phyloP scores from a whole-genome alignment of 495 filamentous ascomycete species.

The Tuber calosporum region DNA sequence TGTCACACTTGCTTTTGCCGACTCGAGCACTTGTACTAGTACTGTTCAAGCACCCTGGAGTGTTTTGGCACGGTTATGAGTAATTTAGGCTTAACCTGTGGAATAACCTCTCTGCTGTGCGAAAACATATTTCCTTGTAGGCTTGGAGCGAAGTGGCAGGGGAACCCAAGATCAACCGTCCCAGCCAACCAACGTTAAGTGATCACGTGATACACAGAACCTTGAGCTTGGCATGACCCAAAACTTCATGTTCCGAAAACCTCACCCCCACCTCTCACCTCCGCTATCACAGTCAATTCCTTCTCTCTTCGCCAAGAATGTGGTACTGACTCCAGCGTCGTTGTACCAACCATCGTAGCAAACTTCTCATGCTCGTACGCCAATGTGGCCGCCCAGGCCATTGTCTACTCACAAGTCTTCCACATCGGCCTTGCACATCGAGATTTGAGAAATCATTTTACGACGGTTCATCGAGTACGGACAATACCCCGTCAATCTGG shows the following conservation, averaged over 20 bases:
- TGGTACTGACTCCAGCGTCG: not conserved
- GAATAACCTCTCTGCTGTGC: too few relatives aligned
- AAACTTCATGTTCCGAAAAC: not conserved
- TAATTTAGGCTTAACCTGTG: too few relatives aligned
- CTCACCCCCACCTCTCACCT: not conserved
- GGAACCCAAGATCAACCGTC: too few relatives aligned
- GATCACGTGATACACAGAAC: not conserved
- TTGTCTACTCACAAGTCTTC: constrained; percentile 10
- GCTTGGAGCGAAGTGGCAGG: too few relatives aligned
- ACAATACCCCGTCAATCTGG: constrained; percentile 11
- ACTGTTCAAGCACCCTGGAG: too few relatives aligned
- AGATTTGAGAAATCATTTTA: not conserved
- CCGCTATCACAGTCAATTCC: not conserved
- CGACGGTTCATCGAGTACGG: not conserved
- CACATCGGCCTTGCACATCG: not conserved
- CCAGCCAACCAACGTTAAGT: not conserved
- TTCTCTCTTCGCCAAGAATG: not conserved
- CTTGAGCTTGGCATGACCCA: not conserved
- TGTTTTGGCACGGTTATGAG: too few relatives aligned
- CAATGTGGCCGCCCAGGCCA: constrained; percentile 34
- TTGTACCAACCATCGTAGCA: not conserved
- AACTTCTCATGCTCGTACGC: constrained; percentile 27
- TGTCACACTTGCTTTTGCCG: too few relatives aligned
- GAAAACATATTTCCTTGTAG: too few relatives aligned
- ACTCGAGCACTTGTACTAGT: too few relatives aligned